Conservation (phyloP, 2,329 filamentous ascomycete genomes). For the Apiospora phragmitis region DNA sequence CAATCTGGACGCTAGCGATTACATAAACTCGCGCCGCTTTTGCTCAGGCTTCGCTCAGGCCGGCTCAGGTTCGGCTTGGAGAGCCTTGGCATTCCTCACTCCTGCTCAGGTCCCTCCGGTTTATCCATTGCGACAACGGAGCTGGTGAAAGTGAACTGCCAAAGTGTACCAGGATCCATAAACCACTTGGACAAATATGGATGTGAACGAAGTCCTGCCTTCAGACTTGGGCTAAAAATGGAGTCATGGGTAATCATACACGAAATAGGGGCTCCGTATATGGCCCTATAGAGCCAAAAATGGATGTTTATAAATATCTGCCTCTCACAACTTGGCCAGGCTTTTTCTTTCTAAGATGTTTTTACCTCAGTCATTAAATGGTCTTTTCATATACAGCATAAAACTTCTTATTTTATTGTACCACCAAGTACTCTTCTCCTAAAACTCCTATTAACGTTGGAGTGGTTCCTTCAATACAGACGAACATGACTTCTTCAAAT, state of each 20-base stretch:
- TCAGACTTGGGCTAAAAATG: neutral
- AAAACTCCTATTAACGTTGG: neutral
- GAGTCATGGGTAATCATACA: neutral
- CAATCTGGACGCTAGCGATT: too few species aligned
- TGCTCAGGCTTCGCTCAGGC: too few species aligned
- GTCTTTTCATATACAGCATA: too few species aligned
- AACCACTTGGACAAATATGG: neutral
- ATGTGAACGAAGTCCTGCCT: neutral
- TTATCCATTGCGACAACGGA: neutral
- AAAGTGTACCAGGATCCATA: neutral
- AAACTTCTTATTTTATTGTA: neutral
- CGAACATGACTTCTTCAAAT: neutral
- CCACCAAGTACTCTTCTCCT: neutral
- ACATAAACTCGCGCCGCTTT: too few species aligned
- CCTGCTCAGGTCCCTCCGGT: too few species aligned
- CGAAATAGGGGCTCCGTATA: neutral
- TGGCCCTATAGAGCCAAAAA: neutral
- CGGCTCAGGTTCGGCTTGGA: too few species aligned
- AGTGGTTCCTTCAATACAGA: neutral
- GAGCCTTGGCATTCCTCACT: too few species aligned
- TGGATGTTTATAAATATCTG: neutral
- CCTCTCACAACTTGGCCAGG: neutral
- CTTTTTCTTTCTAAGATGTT: neutral
- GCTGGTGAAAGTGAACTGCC: neutral
- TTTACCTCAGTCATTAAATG: neutral